Base-by-base conservation (phyloP, 2,329 filamentous ascomycete genomes). In the Mariannaea sp. region DNA sequence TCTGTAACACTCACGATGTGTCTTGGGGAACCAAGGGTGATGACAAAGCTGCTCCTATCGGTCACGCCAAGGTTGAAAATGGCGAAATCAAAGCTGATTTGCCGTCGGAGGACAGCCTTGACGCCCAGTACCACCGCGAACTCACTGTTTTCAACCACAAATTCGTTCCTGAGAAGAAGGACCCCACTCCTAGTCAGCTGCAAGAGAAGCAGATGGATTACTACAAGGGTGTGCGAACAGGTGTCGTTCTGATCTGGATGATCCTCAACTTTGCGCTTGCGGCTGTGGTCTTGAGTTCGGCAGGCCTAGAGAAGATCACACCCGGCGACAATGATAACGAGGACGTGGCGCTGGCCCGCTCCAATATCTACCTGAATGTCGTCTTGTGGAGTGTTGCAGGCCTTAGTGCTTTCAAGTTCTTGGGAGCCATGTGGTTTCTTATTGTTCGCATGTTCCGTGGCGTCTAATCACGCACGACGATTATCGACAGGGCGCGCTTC, bases 1-100 rank as follows among this genome's bases (percentile, higher is more conserved):
- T 99, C 75, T 97, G 94, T 79, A 99, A 99, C 77, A 96, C 93
- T 0, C 94, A 99, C 82, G 94, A 99, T 71, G 92, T 99, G 16
- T 96, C 92, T 0, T 99, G 94, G 94, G 94, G 94, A 38, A 99
- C 94, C 35, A 99, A 97, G 74, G 94, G 94, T 65, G 94, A 97
- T 71, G 93, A 97, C 75, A 97, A 96, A 73, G 82, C 93, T 93
- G 68, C 83, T 97, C 47, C 90, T 91, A 2, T 90, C 87, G 0
- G 93, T 94, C 64, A 92, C 64, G 88, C 92, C 48, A 96, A 97
- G 72, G 89, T 95, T 38, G 93, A 91, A 62, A 75, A 79, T 62
- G 94, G 92, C 64, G 97, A 97, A 79, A 94, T 49, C 47, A 49
- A 49, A 16, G 47, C 96, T 58, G 92, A 97, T 63, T 86, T 99